Evolutionary conservation across 2,329 filamentous ascomycete species (phyloP).

Genomic region (Knufia fluminis): DNA sequence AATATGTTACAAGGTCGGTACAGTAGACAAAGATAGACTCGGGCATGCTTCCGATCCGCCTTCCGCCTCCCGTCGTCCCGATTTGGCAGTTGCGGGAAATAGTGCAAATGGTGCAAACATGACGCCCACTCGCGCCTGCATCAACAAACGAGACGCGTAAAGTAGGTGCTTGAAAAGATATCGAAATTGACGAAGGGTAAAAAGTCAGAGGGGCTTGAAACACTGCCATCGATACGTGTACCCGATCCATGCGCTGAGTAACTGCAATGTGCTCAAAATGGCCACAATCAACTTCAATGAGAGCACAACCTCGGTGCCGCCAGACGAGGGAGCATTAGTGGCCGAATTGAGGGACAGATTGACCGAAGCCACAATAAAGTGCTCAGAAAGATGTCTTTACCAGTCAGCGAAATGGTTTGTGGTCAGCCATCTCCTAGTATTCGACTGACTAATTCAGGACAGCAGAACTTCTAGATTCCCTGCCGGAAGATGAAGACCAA

Average conservation of each 20-base stretch:
- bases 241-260: too few relatives aligned
- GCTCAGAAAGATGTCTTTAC: slow-evolving; percentile 89
- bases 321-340: slow-evolving; percentile 16
- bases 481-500: slow-evolving; percentile 48
- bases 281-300: slow-evolving; percentile 6
- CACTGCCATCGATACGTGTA: too few relatives aligned
- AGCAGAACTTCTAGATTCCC: slow-evolving; percentile 81
- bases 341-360: slow-evolving; percentile 19
- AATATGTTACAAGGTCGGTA: too few relatives aligned
- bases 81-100: not conserved
- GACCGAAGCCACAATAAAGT: slow-evolving; percentile 63
- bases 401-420: slow-evolving; percentile 89
- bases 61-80: not conserved
- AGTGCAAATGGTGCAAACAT: slow-evolving; percentile 2
- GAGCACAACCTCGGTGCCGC: slow-evolving; percentile 3
- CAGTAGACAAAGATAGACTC: too few relatives aligned
- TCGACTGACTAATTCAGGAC: slow-evolving; percentile 52
- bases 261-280: slow-evolving; percentile 1
- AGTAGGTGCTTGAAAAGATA: not conserved
- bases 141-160: not conserved
- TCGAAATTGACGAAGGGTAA: not conserved
- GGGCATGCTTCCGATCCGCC: too few relatives aligned
- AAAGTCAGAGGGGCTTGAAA: too few relatives aligned
- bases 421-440: not conserved
- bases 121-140: not conserved